Conservation (phyloP, 163 green algal genomes). For the Botryococcus braunii region DNA sequence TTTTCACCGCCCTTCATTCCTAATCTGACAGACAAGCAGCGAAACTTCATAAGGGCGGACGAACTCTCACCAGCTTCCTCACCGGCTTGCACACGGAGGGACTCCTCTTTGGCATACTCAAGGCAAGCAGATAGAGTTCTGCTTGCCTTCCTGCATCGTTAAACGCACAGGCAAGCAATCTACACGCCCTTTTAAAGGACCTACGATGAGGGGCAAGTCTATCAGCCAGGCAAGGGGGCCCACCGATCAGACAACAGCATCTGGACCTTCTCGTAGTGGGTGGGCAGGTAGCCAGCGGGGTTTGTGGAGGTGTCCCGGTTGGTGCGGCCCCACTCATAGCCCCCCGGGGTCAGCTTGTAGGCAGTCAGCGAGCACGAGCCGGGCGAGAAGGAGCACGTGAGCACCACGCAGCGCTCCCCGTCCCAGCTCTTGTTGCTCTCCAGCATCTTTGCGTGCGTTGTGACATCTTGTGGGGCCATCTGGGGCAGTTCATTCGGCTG, state of each 20-base stretch:
- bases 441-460: conserved; percentile 86
- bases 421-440: conserved; percentile 92
- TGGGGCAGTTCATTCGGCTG: conserved; percentile 92
- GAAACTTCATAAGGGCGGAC: no score
- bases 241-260: conserved; percentile 80
- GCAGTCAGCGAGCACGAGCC: conserved; percentile 88
- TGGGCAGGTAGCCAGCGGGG: conserved; percentile 78
- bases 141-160: no score
- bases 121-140: no score
- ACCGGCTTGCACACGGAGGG: no score
- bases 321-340: conserved; percentile 93
- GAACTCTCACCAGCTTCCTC: no score
- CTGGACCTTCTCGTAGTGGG: conserved; percentile 94
- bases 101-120: no score
- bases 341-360: conserved; percentile 94
- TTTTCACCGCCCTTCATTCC: no score
- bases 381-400: conserved; percentile 94
- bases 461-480: conserved; percentile 79
- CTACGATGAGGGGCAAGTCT: no score
- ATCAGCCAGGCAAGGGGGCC: no score
- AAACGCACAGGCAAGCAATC: no score
- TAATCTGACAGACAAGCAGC: no score
- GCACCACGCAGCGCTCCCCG: conserved; percentile 87
- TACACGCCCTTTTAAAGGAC: no score
- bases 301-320: conserved; percentile 84